Base-by-base conservation (phyloP, 148 eudicot genomes). In the Rhododendron molle region DNA sequence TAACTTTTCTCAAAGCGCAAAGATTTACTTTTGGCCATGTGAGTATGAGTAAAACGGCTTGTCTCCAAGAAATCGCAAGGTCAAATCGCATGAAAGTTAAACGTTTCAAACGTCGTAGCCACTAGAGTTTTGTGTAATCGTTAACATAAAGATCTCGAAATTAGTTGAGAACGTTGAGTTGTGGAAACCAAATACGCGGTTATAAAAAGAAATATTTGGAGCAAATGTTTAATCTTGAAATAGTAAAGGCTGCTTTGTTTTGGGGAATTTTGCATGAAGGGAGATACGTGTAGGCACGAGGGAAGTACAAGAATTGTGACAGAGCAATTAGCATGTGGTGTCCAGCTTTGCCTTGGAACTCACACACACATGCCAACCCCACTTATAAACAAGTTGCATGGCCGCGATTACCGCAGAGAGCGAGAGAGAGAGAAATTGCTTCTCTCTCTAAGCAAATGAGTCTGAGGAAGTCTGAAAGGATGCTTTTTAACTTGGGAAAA, bases 261-360 rank as follows among this genome's bases (percentile, higher is more conserved):
- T 76, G 50, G 58, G 3, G 36, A 78, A 34, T 46, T 78, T 78
- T 78, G 81, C 81, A 78, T 78, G 81, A 13, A 47, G 58, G 49
- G 58, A 7, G 7, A 78, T 47, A 78, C 36, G 81, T 78, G 81
- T 11, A 23, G 49, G 81, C 58, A 78, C 47, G 47, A 78, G 28
- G 21, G 21, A 26, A 78, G 81, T 15, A 78, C 18, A 77, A 44
- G 28, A 77, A 77, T 77, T 40, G 30, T 43, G 50, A 49, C 80
- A 77, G 62, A 56, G 28, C 50, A 77, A 77, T 20, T 43, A 77
- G 80, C 80, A 77, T 77, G 7, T 77, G 80, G 80, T 38, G 28
- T 46, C 26, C 80, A 44, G 52, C 80, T 40, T 20, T 77, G 52
- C 30, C 52, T 77, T 10, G 80, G 80, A 77, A 77, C 80, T 77